phyloP scores from a whole-genome alignment of 2,329 filamentous ascomycete species.

The Talaromyces albobiverticillius region DNA sequence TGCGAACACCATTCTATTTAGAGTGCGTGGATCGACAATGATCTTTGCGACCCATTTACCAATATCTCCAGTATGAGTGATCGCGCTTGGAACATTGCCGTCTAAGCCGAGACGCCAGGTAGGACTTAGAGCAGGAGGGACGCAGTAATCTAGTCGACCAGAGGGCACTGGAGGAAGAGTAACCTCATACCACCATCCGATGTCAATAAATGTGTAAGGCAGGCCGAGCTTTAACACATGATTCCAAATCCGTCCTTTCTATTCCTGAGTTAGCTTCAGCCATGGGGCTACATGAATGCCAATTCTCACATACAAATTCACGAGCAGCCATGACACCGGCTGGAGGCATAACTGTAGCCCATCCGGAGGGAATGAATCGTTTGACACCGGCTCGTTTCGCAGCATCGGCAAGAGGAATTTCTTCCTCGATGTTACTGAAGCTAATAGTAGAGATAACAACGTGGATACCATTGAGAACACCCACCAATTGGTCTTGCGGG shows the following conservation, averaged over 20 bases:
- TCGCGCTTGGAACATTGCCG: slow-evolving; percentile 42
- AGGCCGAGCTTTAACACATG: slow-evolving; percentile 49
- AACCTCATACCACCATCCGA: slow-evolving; percentile 59
- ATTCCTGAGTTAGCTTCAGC: background rate
- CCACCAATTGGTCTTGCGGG: background rate
- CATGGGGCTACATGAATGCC: background rate
- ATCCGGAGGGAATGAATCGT: slow-evolving; percentile 54
- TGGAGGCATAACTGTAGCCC: slow-evolving; percentile 45
- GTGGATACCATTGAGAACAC: slow-evolving; percentile 27
- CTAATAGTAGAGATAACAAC: slow-evolving; percentile 46
- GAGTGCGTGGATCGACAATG: slow-evolving; percentile 51
- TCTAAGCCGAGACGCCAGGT: slow-evolving; percentile 43
- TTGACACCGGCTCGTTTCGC: slow-evolving; percentile 50
- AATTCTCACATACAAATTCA: slow-evolving; percentile 31
- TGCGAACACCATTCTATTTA: slow-evolving; percentile 53
- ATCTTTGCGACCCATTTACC: slow-evolving; percentile 53
- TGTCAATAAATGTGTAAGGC: slow-evolving; percentile 57
- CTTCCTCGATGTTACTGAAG: slow-evolving; percentile 34
- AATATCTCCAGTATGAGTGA: slow-evolving; percentile 54
- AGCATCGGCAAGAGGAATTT: slow-evolving; percentile 49
- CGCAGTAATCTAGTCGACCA: slow-evolving; percentile 43
- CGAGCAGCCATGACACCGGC: slow-evolving; percentile 44
- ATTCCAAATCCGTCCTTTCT: slow-evolving; percentile 53
- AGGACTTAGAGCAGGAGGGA: slow-evolving; percentile 26
- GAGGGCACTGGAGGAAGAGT: slow-evolving; percentile 45